phyloP scores from a whole-genome alignment of 2,329 filamentous ascomycete genomes.

The Cladophialophora chaetospira region DNA sequence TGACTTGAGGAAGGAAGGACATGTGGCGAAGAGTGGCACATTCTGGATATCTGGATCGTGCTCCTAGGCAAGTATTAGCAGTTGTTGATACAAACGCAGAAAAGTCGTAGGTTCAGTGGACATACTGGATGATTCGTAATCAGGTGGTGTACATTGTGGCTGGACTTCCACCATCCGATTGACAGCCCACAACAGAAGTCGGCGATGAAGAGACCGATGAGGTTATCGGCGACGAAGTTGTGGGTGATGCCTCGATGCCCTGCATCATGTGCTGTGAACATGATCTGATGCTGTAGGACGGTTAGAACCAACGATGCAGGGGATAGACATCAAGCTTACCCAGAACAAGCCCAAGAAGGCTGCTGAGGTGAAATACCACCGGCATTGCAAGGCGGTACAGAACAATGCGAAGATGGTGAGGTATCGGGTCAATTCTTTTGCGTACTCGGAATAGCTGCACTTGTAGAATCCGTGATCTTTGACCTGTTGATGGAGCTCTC shows the following conservation, averaged over 20 bases:
- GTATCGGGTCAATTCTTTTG: conserved; percentile 73
- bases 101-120: no score
- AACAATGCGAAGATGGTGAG: conserved; percentile 65
- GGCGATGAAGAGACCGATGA: conserved; percentile 86
- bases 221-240: conserved; percentile 76
- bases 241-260: conserved; percentile 98
- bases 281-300: conserved; percentile 95
- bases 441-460: conserved; percentile 81
- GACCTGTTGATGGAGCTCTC: conserved; percentile 72
- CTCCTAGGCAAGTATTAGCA: no score
- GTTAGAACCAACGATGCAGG: no score
- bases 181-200: conserved; percentile 88
- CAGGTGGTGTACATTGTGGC: conserved; percentile 95
- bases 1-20: conserved; percentile 73
- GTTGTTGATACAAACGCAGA: no score
- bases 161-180: conserved; percentile 95
- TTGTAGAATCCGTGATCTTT: conserved; percentile 74
- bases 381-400: conserved; percentile 60
- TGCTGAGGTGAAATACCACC: conserved; percentile 70
- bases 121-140: conserved; percentile 92
- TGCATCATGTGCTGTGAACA: conserved; percentile 92
- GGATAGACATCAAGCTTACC: no score
- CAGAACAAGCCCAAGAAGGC: conserved; percentile 79
- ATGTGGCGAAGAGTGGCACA: conserved; percentile 84
- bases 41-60: conserved; percentile 96